phyloP scores from a whole-genome alignment of 78 protist species.

The Chrysochromulina parva region DNA sequence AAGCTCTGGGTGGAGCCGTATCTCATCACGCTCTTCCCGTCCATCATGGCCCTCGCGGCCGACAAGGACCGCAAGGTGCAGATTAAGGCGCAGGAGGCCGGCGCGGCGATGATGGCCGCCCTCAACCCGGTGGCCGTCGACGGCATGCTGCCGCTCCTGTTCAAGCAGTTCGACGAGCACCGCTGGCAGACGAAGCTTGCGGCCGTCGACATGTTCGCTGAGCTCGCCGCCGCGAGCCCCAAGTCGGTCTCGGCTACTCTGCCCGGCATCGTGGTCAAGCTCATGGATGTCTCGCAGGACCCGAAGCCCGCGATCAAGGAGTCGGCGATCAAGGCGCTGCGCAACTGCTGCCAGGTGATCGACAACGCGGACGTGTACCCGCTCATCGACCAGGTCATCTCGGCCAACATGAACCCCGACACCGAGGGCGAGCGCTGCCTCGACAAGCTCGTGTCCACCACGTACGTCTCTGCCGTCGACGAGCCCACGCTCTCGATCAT shows the following conservation, averaged over 20 bases:
- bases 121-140: constrained; percentile 24
- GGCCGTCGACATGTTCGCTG: neutral
- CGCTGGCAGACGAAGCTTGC: constrained; percentile 14
- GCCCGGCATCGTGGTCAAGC: neutral
- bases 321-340: constrained; percentile 14
- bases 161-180: constrained; percentile 19
- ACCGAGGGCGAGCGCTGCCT: constrained; percentile 57
- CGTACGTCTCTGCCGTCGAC: constrained; percentile 65
- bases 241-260: neutral
- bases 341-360: neutral
- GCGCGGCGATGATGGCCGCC: neutral
- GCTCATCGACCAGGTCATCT: constrained; percentile 18
- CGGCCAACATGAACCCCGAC: constrained; percentile 46
- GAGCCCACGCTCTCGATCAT: constrained; percentile 59
- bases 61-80: constrained; percentile 30
- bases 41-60: neutral
- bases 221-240: neutral
- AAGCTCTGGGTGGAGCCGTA: neutral
- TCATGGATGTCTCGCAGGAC: constrained; percentile 47
- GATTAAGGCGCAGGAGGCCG: constrained; percentile 6
- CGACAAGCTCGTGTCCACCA: constrained; percentile 62
- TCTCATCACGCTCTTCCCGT: neutral
- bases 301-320: constrained; percentile 52
- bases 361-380: neutral
- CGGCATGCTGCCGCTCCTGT: constrained; percentile 4